phyloP scores from a whole-genome alignment of 176 grass and related monocot species.

The Oryza rufipogon region DNA sequence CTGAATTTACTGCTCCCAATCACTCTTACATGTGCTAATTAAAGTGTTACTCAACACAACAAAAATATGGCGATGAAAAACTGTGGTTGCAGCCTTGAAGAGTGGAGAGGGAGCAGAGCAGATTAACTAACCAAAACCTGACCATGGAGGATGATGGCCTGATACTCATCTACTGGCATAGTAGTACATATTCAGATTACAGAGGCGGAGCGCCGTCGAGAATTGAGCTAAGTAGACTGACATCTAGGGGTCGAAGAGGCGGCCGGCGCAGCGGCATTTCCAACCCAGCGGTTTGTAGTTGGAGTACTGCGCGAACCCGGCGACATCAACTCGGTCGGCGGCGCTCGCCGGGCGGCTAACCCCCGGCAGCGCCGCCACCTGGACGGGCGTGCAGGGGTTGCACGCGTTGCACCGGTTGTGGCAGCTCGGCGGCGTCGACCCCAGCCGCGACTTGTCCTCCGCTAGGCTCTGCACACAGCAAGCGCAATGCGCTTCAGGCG shows the following conservation, averaged over 20 bases:
- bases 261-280: conserved; percentile 84
- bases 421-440: conserved; percentile 92
- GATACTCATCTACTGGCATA: not conserved
- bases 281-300: conserved; percentile 98
- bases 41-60: not conserved
- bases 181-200: not conserved
- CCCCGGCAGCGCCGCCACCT: conserved; percentile 62
- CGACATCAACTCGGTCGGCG: not conserved
- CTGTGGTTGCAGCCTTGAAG: not conserved
- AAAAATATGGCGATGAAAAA: not conserved
- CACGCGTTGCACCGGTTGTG: conserved; percentile 83
- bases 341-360: not conserved
- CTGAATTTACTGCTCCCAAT: conserved; percentile 46
- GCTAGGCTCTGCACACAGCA: conserved; percentile 39
- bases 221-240: not conserved
- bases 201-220: not conserved
- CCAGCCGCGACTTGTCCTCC: conserved; percentile 86
- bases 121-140: conserved; percentile 29
- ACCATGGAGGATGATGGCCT: not conserved
- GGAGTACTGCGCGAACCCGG: conserved; percentile 60
- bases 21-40: conserved; percentile 29
- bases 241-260: conserved; percentile 72
- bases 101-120: not conserved
- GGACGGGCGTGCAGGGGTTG: conserved; percentile 87
- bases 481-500: not conserved